Evolutionary conservation across 768 basidiomycete species (phyloP).

Genomic region (Pluteus cervinus): DNA sequence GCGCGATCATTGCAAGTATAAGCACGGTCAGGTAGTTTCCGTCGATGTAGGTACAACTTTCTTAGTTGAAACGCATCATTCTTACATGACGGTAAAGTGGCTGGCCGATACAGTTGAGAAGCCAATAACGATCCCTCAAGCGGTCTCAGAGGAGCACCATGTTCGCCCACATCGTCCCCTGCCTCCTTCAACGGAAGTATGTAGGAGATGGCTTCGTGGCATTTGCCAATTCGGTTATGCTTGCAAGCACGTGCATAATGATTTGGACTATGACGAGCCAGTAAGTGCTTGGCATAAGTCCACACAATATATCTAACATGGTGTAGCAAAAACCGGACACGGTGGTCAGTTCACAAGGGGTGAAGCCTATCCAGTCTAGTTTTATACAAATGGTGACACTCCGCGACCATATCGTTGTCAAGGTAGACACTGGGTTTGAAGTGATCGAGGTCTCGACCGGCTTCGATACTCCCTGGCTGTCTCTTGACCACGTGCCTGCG

Average conservation of each 20-base stretch:
- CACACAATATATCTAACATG: not conserved
- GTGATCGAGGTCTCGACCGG: conserved; percentile 54
- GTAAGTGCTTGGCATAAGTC: conserved; percentile 12
- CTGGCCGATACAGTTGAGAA: not conserved
- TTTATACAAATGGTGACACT: conserved; percentile 23
- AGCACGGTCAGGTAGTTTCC: not conserved
- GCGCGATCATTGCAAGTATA: conserved; percentile 1
- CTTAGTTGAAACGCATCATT: not conserved
- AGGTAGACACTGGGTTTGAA: conserved; percentile 54
- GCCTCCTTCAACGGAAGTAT: conserved; percentile 13
- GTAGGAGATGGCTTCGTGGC: conserved; percentile 20
- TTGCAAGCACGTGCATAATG: conserved; percentile 24
- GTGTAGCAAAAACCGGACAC: conserved; percentile 2
- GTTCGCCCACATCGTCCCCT: not conserved
- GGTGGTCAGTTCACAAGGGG: conserved; percentile 3
- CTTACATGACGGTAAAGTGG: conserved; percentile 1
- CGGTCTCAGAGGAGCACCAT: not conserved
- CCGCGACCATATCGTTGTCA: conserved; percentile 50
- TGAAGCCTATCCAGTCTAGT: not conserved
- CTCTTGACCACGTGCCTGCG: conserved; percentile 44
- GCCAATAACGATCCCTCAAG: conserved; percentile 2
- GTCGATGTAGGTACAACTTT: not conserved
- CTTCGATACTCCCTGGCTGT: conserved; percentile 63
- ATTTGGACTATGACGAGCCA: conserved; percentile 23
- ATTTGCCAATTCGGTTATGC: conserved; percentile 19